These are phyloP conservation scores for Neobulgaria alba DNA, from an alignment of 2,329 filamentous ascomycete species.

Conservation along the genomic window DNA sequence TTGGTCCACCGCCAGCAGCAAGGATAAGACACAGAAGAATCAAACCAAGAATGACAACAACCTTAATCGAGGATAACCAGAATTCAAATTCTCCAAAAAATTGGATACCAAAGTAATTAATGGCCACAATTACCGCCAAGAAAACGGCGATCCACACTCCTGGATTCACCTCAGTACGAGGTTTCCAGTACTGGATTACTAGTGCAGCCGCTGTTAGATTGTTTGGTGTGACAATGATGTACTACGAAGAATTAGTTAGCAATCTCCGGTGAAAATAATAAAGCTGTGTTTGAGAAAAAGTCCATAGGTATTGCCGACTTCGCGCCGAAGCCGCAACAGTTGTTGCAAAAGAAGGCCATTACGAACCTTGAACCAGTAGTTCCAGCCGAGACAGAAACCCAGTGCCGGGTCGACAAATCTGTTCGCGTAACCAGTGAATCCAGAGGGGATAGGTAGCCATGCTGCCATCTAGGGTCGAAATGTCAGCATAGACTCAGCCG, in stretches of 20 bases:
- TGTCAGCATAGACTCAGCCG: conserved; percentile 58
- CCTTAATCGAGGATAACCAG: conserved; percentile 58
- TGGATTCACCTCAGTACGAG: conserved; percentile 56
- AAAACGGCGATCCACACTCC: conserved; percentile 74
- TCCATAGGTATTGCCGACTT: too few species aligned
- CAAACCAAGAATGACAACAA: conserved; percentile 55
- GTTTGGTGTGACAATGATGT: conserved; percentile 79
- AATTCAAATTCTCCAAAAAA: conserved; percentile 40
- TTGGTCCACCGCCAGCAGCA: conserved; percentile 56
- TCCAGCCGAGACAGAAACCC: conserved; percentile 56
- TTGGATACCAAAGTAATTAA: conserved; percentile 51
- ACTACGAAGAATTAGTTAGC: conserved; percentile 33
- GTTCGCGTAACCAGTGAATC: conserved; percentile 73
- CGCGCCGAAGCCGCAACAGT: too few species aligned
- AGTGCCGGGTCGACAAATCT: conserved; percentile 74
- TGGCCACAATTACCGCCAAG: conserved; percentile 50
- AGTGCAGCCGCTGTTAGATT: conserved; percentile 71
- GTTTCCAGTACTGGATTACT: conserved; percentile 71
- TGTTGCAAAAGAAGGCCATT: not conserved
- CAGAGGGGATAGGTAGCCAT: conserved; percentile 68
- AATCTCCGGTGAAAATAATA: too few species aligned
- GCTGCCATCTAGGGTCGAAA: conserved; percentile 75
- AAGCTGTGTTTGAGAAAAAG: too few species aligned
- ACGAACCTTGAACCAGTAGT: conserved; percentile 24
- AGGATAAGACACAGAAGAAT: conserved; percentile 58